phyloP scores from a whole-genome alignment of 2,329 filamentous ascomycete species.

The Dactylella cylindrospora region DNA sequence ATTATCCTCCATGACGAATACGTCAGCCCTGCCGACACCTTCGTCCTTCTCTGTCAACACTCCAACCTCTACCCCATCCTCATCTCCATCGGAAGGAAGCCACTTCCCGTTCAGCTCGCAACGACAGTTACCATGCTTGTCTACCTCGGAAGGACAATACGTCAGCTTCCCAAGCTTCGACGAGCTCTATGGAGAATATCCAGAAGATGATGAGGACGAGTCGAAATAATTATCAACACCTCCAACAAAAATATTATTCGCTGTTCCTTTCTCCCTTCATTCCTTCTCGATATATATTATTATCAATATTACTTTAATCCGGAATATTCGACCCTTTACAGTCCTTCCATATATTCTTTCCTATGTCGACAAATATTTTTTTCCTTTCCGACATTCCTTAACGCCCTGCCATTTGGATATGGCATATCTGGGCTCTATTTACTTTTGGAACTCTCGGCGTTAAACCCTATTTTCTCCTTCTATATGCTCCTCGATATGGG shows the following conservation, averaged over 20 bases:
- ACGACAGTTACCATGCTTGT: slow-evolving; percentile 29
- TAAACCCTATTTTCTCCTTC: slow-evolving; percentile 15
- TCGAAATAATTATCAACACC: slow-evolving; percentile 19
- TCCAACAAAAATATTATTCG: not conserved
- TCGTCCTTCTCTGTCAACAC: slow-evolving; percentile 43
- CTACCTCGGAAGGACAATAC: slow-evolving; percentile 58
- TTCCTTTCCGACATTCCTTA: slow-evolving; percentile 16
- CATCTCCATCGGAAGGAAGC: slow-evolving; percentile 51
- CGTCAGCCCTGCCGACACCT: slow-evolving; percentile 39
- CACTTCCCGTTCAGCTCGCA: slow-evolving; percentile 49
- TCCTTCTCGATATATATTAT: slow-evolving; percentile 21
- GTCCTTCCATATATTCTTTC: slow-evolving; percentile 34
- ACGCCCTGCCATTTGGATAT: slow-evolving; percentile 3
- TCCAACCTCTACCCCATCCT: slow-evolving; percentile 52
- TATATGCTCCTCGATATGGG: slow-evolving; percentile 34
- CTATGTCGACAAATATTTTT: slow-evolving; percentile 37
- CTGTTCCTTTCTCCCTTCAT: slow-evolving; percentile 9
- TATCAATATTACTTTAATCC: slow-evolving; percentile 29
- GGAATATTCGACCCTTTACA: slow-evolving; percentile 24
- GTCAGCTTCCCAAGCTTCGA: slow-evolving; percentile 75
- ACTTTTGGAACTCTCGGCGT: slow-evolving; percentile 17
- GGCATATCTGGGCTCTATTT: slow-evolving; percentile 10
- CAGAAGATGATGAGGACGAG: slow-evolving; percentile 47
- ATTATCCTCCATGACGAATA: slow-evolving; percentile 41
- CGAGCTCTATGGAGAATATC: slow-evolving; percentile 61